Percentiles rank a stretch among this genome's conserved stretches.
Evolutionary conservation across 2,329 filamentous ascomycete species (phyloP).

Genomic region (Alternaria gansuensis): DNA sequence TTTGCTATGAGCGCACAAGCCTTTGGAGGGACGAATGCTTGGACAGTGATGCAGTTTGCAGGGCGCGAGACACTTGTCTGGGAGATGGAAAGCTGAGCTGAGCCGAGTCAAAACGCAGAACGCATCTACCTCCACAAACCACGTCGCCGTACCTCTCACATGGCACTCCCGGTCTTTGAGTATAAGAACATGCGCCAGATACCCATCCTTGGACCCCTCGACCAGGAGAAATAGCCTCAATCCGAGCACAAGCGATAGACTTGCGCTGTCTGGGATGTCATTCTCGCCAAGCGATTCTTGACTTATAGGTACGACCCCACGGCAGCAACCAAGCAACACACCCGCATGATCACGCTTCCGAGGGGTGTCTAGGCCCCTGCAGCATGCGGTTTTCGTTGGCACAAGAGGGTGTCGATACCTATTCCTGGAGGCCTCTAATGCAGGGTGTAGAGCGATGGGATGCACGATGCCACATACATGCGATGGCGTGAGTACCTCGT

Average conservation of each 20-base stretch:
- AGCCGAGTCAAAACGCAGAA: background rate
- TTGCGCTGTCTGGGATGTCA: background rate
- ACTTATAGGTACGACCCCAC: slow-evolving; percentile 8
- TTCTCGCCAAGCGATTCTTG: slow-evolving; percentile 10
- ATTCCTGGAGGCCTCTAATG: background rate
- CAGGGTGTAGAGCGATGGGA: background rate
- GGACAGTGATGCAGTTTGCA: slow-evolving; percentile 49
- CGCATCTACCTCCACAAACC: background rate
- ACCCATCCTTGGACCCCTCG: background rate
- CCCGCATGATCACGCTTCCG: background rate
- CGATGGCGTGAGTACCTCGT: background rate
- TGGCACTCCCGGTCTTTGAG: background rate
- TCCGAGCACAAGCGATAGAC: background rate
- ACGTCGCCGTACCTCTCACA: background rate
- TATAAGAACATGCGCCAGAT: background rate
- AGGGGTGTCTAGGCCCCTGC: slow-evolving; percentile 2
- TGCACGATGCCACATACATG: background rate
- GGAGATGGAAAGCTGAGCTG: slow-evolving; percentile 38
- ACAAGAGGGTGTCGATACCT: background rate
- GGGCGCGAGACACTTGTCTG: slow-evolving; percentile 46
- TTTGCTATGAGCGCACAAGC: slow-evolving; percentile 43
- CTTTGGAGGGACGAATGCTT: slow-evolving; percentile 39
- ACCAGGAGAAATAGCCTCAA: slow-evolving; percentile 1
- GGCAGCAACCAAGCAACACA: background rate
- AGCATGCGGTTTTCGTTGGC: background rate